phyloP scores from a whole-genome alignment of 2,329 filamentous ascomycete species.

The Sporothrix euskadiensis region DNA sequence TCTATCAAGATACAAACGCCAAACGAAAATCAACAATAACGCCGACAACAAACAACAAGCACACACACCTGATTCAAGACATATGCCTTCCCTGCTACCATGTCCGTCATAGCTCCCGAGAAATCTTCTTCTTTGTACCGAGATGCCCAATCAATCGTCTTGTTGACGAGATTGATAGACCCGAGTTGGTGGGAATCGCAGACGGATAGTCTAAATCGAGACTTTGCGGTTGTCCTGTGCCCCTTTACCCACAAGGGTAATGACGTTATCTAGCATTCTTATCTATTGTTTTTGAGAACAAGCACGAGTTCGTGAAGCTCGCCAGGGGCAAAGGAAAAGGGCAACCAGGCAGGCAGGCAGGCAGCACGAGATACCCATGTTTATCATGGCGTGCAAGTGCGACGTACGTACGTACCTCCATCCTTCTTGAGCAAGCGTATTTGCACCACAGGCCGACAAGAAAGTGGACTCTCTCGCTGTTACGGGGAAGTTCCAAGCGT shows the following conservation, averaged over 20 bases:
- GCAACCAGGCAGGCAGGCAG: neutral
- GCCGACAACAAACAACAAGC: neutral
- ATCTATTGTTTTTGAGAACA: neutral
- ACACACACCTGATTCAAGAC: neutral
- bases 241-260: constrained; percentile 5
- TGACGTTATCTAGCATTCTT: neutral
- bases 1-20: neutral
- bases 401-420: neutral
- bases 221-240: neutral
- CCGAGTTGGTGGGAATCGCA: constrained; percentile 22
- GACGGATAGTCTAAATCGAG: constrained; percentile 11
- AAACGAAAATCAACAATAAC: neutral
- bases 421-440: neutral
- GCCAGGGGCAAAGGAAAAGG: neutral
- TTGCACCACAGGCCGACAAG: neutral
- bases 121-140: constrained; percentile 29
- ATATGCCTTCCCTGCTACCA: neutral
- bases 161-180: constrained; percentile 21
- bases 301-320: neutral
- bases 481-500: neutral
- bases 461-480: neutral
- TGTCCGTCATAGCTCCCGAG: constrained; percentile 24
- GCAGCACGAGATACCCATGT: neutral
- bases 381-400: neutral
- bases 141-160: constrained; percentile 26